Evolutionary conservation across 257 asterid species (phyloP).

Genomic region (Salvia hispanica): DNA sequence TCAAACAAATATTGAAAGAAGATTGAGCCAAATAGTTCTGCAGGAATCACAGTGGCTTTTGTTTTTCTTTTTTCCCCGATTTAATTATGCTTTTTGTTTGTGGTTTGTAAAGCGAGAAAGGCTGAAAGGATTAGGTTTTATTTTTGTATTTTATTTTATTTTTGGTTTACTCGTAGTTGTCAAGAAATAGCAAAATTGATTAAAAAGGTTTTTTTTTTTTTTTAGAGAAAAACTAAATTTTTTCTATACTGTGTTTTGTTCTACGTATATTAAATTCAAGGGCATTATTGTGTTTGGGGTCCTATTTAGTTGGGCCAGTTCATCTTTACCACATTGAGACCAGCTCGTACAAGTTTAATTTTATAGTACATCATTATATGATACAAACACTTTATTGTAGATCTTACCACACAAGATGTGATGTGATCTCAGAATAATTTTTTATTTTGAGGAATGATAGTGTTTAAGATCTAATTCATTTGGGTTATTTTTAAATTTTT

Average conservation of each 20-base stretch:
- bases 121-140: constrained; percentile 41
- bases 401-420: too few relatives aligned
- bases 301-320: neutral
- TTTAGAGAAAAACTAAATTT: too few relatives aligned
- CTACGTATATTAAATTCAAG: neutral
- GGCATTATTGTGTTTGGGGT: constrained; percentile 2
- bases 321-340: too few relatives aligned
- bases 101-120: constrained; percentile 30
- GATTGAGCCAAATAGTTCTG: constrained; percentile 10
- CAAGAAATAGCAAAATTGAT: neutral
- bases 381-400: too few relatives aligned
- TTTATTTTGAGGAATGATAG: too few relatives aligned
- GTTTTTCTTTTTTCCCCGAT: neutral
- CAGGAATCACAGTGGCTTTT: constrained; percentile 17
- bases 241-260: too few relatives aligned
- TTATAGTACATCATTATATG: too few relatives aligned
- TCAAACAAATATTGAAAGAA: constrained; percentile 18
- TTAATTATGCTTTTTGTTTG: constrained; percentile 24
- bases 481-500: too few relatives aligned
- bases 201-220: neutral
- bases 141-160: neutral
- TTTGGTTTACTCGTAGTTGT: too few relatives aligned
- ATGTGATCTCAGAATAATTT: too few relatives aligned
- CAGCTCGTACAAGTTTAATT: too few relatives aligned
- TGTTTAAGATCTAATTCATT: too few relatives aligned